Base-by-base conservation (phyloP, 2,329 filamentous ascomycete genomes). In the Aspergillus brasiliensis region DNA sequence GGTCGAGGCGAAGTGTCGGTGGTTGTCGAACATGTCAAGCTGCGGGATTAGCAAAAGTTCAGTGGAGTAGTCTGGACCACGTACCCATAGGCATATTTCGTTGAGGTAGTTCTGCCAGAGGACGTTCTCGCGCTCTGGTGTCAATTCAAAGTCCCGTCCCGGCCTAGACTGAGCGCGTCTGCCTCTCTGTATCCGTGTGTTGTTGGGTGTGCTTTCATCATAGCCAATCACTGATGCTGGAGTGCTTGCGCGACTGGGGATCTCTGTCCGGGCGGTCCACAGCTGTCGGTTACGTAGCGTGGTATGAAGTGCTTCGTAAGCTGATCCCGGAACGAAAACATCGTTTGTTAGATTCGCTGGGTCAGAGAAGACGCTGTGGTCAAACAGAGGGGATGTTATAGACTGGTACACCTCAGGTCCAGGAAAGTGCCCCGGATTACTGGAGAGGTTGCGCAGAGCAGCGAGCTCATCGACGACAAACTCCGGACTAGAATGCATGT, bases 11-110 rank as follows among this genome's bases (percentile, higher is more conserved):
- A 84, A 84, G 27, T 82, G 77, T 1, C 77, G 73, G 51, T 81
- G 72, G 28, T 76, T 75, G 63, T 84, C 83, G 54, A 85, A 84
- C 72, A 83, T 84, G 59, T 85, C 82, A 1, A 84, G 77, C 81
- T 76, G 53, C 44, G 25, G 17, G 28, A 38, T 60, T 10, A 59
- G 48, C 19, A 8, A 11, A 5, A 0, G 8, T 6, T 19, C 10
- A 11, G 10, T 0, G 8, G 21, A 4, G 3, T 47, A n/a, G 15
- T 15, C 5, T 27, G 25, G 27, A 1, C 13, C 11, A 56, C 66
- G 37, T 31, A 72, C 70, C 71, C 70, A 73, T 23, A 65, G 56
- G 48, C 70, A 71, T 3, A 73, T 73, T 51, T 73, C 71, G 15
- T 70, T 63, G 15, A 73, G 52, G 56, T 69, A 73, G 51, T 73